phyloP scores from a whole-genome alignment of 306 rosid genomes.

The Castanea crenata region DNA sequence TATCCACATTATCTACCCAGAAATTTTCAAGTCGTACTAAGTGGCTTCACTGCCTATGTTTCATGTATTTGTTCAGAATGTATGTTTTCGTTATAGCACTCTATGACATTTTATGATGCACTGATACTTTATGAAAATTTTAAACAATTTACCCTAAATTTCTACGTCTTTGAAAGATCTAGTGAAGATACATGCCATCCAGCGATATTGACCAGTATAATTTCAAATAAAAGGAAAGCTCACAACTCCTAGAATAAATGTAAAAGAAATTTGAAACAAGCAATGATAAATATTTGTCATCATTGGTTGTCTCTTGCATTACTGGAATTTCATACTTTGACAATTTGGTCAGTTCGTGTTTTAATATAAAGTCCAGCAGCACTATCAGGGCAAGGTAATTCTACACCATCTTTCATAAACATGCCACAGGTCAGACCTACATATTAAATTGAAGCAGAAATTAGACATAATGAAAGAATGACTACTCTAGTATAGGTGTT shows the following conservation, averaged over 20 bases:
- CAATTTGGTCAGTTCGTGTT: conserved; percentile 76
- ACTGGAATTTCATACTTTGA: conserved; percentile 55
- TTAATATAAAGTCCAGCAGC: conserved; percentile 82
- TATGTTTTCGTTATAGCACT: background rate
- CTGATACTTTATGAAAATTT: background rate
- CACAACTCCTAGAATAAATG: background rate
- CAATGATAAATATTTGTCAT: conserved; percentile 4
- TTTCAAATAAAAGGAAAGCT: background rate
- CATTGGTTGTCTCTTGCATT: conserved; percentile 11
- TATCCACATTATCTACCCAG: too few species aligned
- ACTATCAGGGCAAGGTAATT: conserved; percentile 81
- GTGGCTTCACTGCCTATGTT: background rate
- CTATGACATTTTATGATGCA: background rate
- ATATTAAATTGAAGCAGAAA: conserved; percentile 39
- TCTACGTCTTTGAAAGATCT: background rate
- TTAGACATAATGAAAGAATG: conserved; percentile 14
- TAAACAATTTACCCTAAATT: background rate
- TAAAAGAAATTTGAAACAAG: conserved; percentile 15
- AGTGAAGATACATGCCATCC: background rate
- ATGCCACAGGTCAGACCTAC: conserved; percentile 80
- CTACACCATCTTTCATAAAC: conserved; percentile 67
- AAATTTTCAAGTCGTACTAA: background rate
- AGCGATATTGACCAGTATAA: background rate
- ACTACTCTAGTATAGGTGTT: background rate
- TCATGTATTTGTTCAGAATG: background rate